These are phyloP conservation scores for Sordaria brevicollis DNA, from an alignment of 495 filamentous ascomycete genomes.

Conservation along the genomic window DNA sequence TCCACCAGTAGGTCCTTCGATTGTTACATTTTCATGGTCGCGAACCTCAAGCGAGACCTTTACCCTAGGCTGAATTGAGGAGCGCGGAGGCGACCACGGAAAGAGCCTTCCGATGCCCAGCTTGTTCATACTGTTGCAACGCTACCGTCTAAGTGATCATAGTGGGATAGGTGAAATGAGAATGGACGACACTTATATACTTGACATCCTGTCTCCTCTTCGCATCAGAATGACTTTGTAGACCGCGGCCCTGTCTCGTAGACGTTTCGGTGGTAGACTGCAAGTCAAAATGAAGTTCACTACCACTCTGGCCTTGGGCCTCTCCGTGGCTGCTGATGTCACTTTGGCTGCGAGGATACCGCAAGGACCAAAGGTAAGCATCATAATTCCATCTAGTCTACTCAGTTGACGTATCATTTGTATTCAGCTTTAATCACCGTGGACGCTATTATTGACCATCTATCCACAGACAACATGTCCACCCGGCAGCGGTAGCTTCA, in stretches of 20 bases:
- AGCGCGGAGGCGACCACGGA: background rate
- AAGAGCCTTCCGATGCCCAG: background rate
- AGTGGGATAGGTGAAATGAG: background rate
- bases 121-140: background rate
- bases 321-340: background rate
- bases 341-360: background rate
- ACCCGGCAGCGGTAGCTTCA: constrained; percentile 28
- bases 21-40: background rate
- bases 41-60: background rate
- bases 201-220: background rate
- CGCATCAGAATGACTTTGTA: background rate
- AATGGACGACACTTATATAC: background rate
- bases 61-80: background rate
- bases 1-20: background rate
- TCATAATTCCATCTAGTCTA: background rate
- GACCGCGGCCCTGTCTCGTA: background rate
- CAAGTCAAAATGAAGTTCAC: background rate
- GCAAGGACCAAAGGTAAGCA: background rate
- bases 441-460: too few relatives aligned
- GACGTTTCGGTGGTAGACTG: background rate
- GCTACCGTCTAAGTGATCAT: background rate
- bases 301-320: background rate
- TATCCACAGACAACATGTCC: background rate
- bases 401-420: background rate
- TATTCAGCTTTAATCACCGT: too few relatives aligned